These are phyloP conservation scores for Taiwanofungus camphoratus DNA, from an alignment of 1,284 basidiomycete species.

Conservation along the genomic window DNA sequence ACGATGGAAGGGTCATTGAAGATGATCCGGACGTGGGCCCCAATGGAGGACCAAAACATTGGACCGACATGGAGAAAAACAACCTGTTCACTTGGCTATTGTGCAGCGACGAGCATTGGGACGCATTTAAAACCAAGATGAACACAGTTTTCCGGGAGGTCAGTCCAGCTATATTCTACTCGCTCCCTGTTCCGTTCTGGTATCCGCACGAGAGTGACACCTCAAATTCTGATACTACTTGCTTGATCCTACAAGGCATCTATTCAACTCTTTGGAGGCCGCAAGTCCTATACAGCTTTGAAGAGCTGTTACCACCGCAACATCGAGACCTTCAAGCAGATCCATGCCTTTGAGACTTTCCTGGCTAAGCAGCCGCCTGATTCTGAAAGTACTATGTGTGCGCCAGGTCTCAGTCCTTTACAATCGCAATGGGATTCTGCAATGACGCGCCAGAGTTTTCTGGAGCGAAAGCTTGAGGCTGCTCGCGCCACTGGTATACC, in stretches of 20 bases:
- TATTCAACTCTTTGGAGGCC: constrained; percentile 56
- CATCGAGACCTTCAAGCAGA: constrained; percentile 74
- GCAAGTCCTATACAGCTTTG: constrained; percentile 73
- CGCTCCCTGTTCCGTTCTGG: too few species aligned
- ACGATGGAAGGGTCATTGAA: too few species aligned
- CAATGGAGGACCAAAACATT: constrained; percentile 60
- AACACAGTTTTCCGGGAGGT: constrained; percentile 76
- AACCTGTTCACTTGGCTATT: constrained; percentile 71
- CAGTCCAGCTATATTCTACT: too few species aligned
- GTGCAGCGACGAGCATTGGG: constrained; percentile 72
- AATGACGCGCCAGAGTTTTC: constrained; percentile 54
- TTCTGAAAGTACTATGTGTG: background rate
- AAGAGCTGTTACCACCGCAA: constrained; percentile 79
- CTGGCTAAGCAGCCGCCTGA: constrained; percentile 29
- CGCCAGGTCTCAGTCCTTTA: constrained; percentile 5
- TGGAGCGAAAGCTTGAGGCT: constrained; percentile 55
- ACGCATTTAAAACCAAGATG: constrained; percentile 64
- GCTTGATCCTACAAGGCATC: too few species aligned
- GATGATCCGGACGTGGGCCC: constrained; percentile 23
- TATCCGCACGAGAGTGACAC: too few species aligned
- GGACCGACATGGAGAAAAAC: constrained; percentile 75
- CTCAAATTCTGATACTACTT: too few species aligned
- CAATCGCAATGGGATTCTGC: constrained; percentile 29
- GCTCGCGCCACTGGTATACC: constrained; percentile 59
- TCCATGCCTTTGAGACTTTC: constrained; percentile 60